Evolutionary conservation across 306 rosid species (phyloP).

Genomic region (Cucumis melo): DNA sequence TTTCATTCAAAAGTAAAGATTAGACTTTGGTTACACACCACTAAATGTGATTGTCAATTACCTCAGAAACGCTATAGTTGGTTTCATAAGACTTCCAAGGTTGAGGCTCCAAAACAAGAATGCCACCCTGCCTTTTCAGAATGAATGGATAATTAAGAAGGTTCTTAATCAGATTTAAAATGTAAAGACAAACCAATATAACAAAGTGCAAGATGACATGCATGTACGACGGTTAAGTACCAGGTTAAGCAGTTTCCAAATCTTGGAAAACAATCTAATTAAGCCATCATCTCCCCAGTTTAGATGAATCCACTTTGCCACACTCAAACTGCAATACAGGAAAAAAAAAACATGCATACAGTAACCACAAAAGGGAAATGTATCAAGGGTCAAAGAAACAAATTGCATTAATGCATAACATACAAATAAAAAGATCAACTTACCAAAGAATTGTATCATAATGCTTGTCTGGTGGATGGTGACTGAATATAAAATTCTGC

Average conservation of each 20-base stretch:
- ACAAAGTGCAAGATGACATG: background rate
- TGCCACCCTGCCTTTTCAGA: slow-evolving; percentile 54
- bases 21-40: no score
- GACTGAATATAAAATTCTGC: slow-evolving; percentile 54
- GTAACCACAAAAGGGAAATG: background rate
- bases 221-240: slow-evolving; percentile 25
- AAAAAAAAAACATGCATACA: slow-evolving; percentile 8
- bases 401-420: background rate
- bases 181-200: background rate
- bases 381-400: background rate
- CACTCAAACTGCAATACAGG: slow-evolving; percentile 72
- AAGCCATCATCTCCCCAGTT: slow-evolving; percentile 96
- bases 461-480: slow-evolving; percentile 28
- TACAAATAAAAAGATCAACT: slow-evolving; percentile 6
- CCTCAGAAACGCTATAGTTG: slow-evolving; percentile 37
- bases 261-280: slow-evolving; percentile 56
- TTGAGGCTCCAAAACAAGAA: slow-evolving; percentile 89
- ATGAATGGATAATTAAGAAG: slow-evolving; percentile 4
- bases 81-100: slow-evolving; percentile 82
- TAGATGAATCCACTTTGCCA: slow-evolving; percentile 90
- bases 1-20: no score
- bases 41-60: no score
- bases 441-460: slow-evolving; percentile 83
- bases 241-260: slow-evolving; percentile 68
- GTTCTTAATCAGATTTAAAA: background rate